Base-by-base conservation (phyloP, 352 stramenopile genomes). In the Phytophthora podocarpi region DNA sequence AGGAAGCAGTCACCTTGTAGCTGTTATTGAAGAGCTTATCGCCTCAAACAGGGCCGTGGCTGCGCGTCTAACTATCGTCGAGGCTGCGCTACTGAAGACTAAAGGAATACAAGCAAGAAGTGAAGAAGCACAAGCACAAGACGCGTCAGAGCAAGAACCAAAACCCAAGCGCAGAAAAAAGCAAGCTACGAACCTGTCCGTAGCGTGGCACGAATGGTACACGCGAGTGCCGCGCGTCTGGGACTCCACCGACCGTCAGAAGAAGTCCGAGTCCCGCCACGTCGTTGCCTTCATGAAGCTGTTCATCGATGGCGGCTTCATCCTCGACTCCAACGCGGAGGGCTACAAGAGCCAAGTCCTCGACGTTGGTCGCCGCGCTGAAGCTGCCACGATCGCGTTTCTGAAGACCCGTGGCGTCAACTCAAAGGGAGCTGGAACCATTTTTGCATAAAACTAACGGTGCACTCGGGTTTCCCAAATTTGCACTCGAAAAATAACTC, bases 281-380 rank as follows among this genome's bases (percentile, higher is more conserved):
- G n/a, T n/a, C n/a, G n/a, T n/a, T n/a, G n/a, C n/a, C n/a, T 64
- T 64, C 37, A 61, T 68, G 58, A 67, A 64, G 52, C 15, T 64
- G 1, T 64, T 68, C 46, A 9, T 67, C 3, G 39, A 48, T 8
- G 12, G 16, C 0, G 52, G 60, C 11, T 64, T 63, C 20, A 24
- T 1, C 12, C 40, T 69, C 4, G 31, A 51, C 12, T 3, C 20
- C 1, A 23, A 27, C 2, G 34, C 32, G 5, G 13, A 16, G 1
- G 35, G 50, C 43, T 56, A 51, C 46, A 48, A 42, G 13, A 35
- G 56, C 28, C 55, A 28, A 15, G 55, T 64, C 20, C 32, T 56
- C 21, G 9, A 39, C 11, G 6, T 13, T 16, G 55, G 43, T 4
- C 26, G 27, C 15, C 28, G 21, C 4, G 54, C 23, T n/a, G 55